Conservation (phyloP, 164 flowering plant genomes). For the Buxus sempervirens region DNA sequence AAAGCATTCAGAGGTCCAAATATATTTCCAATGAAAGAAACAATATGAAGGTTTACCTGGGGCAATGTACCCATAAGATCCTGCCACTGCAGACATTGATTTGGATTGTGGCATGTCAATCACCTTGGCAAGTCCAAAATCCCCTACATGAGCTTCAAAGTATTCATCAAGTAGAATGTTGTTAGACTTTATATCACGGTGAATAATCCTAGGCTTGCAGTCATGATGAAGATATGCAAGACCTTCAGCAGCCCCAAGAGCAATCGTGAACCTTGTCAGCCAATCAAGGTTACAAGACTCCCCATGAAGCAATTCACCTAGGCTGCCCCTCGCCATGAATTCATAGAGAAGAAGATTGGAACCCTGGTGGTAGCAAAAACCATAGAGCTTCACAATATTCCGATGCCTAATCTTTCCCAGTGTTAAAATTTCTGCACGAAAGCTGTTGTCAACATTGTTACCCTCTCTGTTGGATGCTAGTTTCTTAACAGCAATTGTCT, state of each 20-base stretch:
- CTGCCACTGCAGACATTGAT: constrained; percentile 95
- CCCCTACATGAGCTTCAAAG: constrained; percentile 98
- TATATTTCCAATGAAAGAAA: not conserved
- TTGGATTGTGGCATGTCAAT: constrained; percentile 95
- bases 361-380: constrained; percentile 80
- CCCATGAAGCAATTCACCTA: constrained; percentile 86
- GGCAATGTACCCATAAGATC: constrained; percentile 99
- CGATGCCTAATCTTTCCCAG: constrained; percentile 92
- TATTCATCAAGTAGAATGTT: constrained; percentile 78
- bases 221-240: constrained; percentile 92
- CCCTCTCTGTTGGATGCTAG: constrained; percentile 83
- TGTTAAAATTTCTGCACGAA: constrained; percentile 80
- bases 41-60: constrained; percentile 62
- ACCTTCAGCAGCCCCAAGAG: constrained; percentile 96
- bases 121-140: constrained; percentile 93
- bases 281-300: constrained; percentile 57
- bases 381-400: constrained; percentile 85
- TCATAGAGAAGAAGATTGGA: constrained; percentile 89
- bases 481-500: constrained; percentile 73
- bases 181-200: constrained; percentile 95
- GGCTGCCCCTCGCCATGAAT: constrained; percentile 83
- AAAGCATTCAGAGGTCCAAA: too few relatives aligned
- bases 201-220: constrained; percentile 89
- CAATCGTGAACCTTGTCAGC: constrained; percentile 66
- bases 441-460: constrained; percentile 71